Conservation (phyloP, 768 basidiomycete species). For the Mycena rosella region DNA sequence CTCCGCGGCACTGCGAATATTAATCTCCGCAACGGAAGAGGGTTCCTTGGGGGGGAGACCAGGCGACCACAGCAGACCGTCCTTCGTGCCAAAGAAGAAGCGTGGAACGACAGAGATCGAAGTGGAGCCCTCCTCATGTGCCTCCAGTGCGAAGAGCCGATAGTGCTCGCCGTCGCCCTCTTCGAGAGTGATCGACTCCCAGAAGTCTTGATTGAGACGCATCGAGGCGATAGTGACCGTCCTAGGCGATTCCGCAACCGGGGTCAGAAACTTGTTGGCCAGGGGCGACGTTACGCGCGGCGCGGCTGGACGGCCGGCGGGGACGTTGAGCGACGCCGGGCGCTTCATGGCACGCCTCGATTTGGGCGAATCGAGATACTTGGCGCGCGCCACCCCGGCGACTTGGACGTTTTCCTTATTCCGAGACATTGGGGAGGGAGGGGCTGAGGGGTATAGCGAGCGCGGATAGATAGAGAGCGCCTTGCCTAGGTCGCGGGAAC, state of each 20-base stretch:
- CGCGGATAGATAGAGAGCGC: slow-evolving; percentile 53
- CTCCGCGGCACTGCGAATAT: slow-evolving; percentile 21
- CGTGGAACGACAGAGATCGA: slow-evolving; percentile 43
- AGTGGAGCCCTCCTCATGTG: slow-evolving; percentile 44
- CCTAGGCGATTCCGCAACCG: slow-evolving; percentile 36
- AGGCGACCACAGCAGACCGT: slow-evolving; percentile 60
- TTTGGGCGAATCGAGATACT: slow-evolving; percentile 38
- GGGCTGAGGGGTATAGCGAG: slow-evolving; percentile 58
- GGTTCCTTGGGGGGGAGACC: slow-evolving; percentile 46
- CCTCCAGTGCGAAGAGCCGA: slow-evolving; percentile 41
- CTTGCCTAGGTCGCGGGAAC: slow-evolving; percentile 46
- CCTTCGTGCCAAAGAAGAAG: slow-evolving; percentile 56
- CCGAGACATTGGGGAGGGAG: slow-evolving; percentile 39
- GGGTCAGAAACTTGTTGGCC: slow-evolving; percentile 46
- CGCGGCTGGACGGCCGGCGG: slow-evolving; percentile 7
- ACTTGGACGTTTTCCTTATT: slow-evolving; percentile 24
- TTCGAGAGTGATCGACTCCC: slow-evolving; percentile 58
- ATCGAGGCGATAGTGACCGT: slow-evolving; percentile 46
- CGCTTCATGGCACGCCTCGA: slow-evolving; percentile 26
- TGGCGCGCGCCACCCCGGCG: slow-evolving; percentile 29
- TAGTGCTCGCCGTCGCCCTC: slow-evolving; percentile 40
- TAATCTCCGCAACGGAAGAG: slow-evolving; percentile 36
- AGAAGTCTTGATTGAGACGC: slow-evolving; percentile 58
- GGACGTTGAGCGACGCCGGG: slow-evolving; percentile 22
- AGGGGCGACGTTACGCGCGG: slow-evolving; percentile 44